Base-by-base conservation (phyloP, 495 filamentous ascomycete genomes). In the Trichoderma asperelloides region DNA sequence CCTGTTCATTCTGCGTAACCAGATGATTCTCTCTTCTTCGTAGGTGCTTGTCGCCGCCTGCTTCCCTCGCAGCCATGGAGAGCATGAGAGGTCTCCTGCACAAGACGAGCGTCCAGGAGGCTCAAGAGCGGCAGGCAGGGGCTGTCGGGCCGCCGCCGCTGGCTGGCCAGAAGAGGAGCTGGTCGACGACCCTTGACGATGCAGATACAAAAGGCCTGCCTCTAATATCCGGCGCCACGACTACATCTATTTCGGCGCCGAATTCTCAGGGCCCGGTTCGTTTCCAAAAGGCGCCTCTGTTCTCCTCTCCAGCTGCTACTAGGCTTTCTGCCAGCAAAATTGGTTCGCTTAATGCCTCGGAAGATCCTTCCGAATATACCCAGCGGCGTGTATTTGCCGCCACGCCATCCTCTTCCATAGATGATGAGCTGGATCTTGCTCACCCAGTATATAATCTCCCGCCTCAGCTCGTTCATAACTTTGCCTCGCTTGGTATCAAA, bases 381-480 rank as follows among this genome's bases (percentile, higher is more conserved):
- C 84, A 83, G 67, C 72, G 80, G 41, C 76, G 74, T 65, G 64
- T 66, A 47, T 67, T 81, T 28, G 70, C 76, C 3, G 75, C 78
- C 12, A 84, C 82, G 0, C 86, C 87, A 7, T 81, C 78, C 8
- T 73, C 82, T 4, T 80, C 78, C 18, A 74, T 80, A 65, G 86
- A 91, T 68, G 85, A 86, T 16, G 77, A 87, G 64, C 79, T 91
- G 21, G 87, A 80, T 2, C 77, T 92, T 49, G 79, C 84, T 2
- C 85, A 93, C 72, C 81, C 82, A 1, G 79, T 76, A 62, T 95
- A 93, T 77, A 86, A 82, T 3, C 77, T 95, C 23, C 85, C 88
- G 37, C 69, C 75, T 4, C 70, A 80, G 4, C 77, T 92, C 3
- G 85, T 91, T 3, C 75, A 78, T 28, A 93, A 93, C 71, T 86